phyloP scores from a whole-genome alignment of 2,329 filamentous ascomycete species.

The Nemania sp. region DNA sequence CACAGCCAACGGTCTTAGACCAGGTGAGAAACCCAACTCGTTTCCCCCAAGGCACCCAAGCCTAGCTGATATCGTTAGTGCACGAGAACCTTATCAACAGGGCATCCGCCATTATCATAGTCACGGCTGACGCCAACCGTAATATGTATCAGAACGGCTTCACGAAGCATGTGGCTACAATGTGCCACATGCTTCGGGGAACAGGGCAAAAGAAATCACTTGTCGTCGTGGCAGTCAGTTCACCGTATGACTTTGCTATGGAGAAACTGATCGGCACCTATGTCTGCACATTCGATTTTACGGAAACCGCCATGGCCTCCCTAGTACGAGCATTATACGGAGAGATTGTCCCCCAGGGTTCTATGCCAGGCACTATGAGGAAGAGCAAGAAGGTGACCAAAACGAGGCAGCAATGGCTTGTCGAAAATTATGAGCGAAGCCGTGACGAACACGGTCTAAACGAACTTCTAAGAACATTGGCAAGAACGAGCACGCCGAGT shows the following conservation, averaged over 20 bases:
- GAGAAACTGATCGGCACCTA: slow-evolving; percentile 90
- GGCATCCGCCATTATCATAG: slow-evolving; percentile 84
- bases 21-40: slow-evolving; percentile 50
- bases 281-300: slow-evolving; percentile 95
- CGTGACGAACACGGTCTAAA: slow-evolving; percentile 76
- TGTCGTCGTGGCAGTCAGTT: slow-evolving; percentile 90
- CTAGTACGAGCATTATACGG: slow-evolving; percentile 84
- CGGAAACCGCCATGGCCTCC: slow-evolving; percentile 85
- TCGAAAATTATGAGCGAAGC: slow-evolving; percentile 82
- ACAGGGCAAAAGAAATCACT: slow-evolving; percentile 84
- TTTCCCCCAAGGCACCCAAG: slow-evolving; percentile 7
- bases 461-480: slow-evolving; percentile 72
- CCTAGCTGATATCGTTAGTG: slow-evolving; percentile 49
- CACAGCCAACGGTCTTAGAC: slow-evolving; percentile 87
- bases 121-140: slow-evolving; percentile 91
- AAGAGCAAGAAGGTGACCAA: slow-evolving; percentile 87
- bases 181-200: slow-evolving; percentile 81
- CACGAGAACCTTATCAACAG: slow-evolving; percentile 92
- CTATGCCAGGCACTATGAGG: slow-evolving; percentile 73
- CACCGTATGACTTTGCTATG: slow-evolving; percentile 95
- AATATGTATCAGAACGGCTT: slow-evolving; percentile 95
- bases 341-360: slow-evolving; percentile 65
- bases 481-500: slow-evolving; percentile 67
- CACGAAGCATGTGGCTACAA: slow-evolving; percentile 94
- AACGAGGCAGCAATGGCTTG: slow-evolving; percentile 92